phyloP scores from a whole-genome alignment of 306 rosid genomes.

The Gillenia trifoliata region DNA sequence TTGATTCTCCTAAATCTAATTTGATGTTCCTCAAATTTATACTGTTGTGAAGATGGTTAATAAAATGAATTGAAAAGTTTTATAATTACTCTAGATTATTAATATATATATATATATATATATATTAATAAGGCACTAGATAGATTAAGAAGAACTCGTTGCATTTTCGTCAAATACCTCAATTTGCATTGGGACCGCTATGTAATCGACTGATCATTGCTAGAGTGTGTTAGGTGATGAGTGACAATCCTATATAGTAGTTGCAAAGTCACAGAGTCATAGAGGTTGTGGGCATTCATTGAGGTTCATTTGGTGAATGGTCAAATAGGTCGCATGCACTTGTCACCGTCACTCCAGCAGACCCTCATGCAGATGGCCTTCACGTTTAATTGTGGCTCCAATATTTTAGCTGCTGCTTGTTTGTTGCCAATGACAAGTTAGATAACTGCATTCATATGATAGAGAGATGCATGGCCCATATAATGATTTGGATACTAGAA shows the following conservation, averaged over 20 bases:
- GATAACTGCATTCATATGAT: neutral
- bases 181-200: neutral
- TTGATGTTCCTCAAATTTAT: neutral
- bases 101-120: too few species aligned
- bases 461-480: neutral
- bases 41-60: too few species aligned
- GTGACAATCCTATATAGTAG: constrained; percentile 2
- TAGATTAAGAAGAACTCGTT: neutral
- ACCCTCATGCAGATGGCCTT: neutral
- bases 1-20: too few species aligned
- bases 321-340: neutral
- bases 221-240: constrained; percentile 14
- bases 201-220: neutral
- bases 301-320: neutral
- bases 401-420: neutral
- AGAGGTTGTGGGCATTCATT: neutral
- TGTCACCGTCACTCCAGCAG: neutral
- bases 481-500: neutral
- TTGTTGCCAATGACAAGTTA: neutral
- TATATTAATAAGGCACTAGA: too few species aligned
- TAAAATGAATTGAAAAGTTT: neutral
- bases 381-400: neutral
- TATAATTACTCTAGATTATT: neutral
- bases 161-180: neutral
- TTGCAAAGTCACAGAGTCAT: neutral